Evolutionary conservation across 768 basidiomycete species (phyloP).

Genomic region (Leccinum variicolor): DNA sequence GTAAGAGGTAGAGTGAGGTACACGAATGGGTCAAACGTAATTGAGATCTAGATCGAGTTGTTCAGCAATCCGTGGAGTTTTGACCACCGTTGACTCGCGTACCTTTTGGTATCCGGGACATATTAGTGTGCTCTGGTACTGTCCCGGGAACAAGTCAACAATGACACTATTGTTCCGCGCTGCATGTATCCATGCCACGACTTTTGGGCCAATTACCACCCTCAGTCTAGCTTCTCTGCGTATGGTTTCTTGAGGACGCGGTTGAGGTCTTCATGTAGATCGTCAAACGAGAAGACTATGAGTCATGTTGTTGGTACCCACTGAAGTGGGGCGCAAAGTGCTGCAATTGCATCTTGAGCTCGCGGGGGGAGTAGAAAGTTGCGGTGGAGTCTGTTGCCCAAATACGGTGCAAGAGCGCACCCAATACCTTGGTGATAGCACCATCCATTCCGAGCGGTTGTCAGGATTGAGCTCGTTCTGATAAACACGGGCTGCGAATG

Average conservation of each 20-base stretch:
- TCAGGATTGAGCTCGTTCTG: constrained; percentile 85
- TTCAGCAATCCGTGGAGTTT: not conserved
- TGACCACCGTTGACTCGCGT: not conserved
- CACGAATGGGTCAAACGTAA: constrained; percentile 99
- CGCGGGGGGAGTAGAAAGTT: constrained; percentile 83
- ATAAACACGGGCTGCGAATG: constrained; percentile 65
- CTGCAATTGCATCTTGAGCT: constrained; percentile 88
- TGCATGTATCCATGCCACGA: too few species aligned
- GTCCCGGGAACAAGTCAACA: too few species aligned
- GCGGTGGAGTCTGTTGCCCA: constrained; percentile 60
- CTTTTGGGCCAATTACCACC: too few species aligned
- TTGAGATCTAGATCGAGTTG: constrained; percentile 70
- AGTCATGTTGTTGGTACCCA: constrained; percentile 98
- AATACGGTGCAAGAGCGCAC: constrained; percentile 78
- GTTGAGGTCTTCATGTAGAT: constrained; percentile 95
- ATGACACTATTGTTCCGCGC: too few species aligned
- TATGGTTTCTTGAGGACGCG: constrained; percentile 92
- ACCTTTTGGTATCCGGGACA: too few species aligned
- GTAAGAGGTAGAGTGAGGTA: constrained; percentile 95
- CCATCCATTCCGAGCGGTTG: constrained; percentile 98
- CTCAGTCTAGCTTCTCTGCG: too few species aligned
- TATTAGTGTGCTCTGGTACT: too few species aligned
- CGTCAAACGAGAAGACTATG: constrained; percentile 93
- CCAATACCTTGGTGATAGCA: constrained; percentile 89
- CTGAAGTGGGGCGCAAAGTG: constrained; percentile 96